A percentile compares a stretch with the other conserved stretches of the same genome.
Conservation (phyloP, 2,329 filamentous ascomycete genomes). For the Colletotrichum cuscutae region DNA sequence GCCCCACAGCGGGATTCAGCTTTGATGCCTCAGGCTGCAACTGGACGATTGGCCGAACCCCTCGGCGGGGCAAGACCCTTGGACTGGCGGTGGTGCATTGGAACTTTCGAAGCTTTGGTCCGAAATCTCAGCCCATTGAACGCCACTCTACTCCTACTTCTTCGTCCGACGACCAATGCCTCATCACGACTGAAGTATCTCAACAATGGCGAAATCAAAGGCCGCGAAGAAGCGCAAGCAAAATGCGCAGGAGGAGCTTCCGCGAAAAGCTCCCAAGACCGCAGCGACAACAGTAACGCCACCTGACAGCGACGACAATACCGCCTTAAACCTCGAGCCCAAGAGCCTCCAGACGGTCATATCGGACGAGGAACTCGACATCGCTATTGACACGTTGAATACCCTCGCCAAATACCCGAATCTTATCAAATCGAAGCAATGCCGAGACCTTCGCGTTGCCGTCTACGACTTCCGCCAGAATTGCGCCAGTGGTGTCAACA, state of each 20-base stretch:
- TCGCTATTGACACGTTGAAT: slow-evolving; percentile 72
- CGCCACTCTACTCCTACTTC: neutral
- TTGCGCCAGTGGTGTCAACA: slow-evolving; percentile 73
- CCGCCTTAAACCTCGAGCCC: slow-evolving; percentile 50
- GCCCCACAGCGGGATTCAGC: neutral
- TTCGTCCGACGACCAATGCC: neutral
- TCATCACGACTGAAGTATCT: neutral
- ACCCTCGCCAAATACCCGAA: slow-evolving; percentile 67
- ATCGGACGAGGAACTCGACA: slow-evolving; percentile 74
- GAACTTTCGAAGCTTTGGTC: neutral
- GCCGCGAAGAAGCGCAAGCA: slow-evolving; percentile 56
- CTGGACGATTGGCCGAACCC: neutral
- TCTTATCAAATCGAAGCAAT: slow-evolving; percentile 75
- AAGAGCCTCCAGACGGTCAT: slow-evolving; percentile 63
- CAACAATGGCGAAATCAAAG: slow-evolving; percentile 54
- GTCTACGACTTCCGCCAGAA: slow-evolving; percentile 77
- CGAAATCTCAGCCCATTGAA: neutral
- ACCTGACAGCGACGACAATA: slow-evolving; percentile 39
- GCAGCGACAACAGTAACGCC: slow-evolving; percentile 47
- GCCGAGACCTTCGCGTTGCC: slow-evolving; percentile 72
- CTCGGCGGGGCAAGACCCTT: slow-evolving; percentile 7
- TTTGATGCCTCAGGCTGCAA: neutral
- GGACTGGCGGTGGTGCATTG: neutral
- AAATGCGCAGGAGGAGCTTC: slow-evolving; percentile 45
- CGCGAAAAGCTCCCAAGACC: slow-evolving; percentile 53